phyloP scores from a whole-genome alignment of 257 asterid genomes.

The Solanum chilense region DNA sequence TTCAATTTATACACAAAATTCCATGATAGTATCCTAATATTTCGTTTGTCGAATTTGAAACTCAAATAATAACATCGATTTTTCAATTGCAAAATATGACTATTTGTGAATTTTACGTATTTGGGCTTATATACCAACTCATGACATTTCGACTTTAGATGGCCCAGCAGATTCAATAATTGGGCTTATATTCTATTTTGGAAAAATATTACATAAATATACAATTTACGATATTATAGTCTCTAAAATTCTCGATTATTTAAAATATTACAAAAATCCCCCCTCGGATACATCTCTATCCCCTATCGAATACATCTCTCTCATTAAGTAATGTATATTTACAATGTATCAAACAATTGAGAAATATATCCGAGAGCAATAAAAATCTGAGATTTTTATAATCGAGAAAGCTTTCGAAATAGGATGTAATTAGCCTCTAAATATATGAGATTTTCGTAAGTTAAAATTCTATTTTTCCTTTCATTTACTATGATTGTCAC shows the following conservation, averaged over 20 bases:
- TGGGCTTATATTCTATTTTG: background rate
- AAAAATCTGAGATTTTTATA: rapidly evolving
- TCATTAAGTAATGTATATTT: background rate
- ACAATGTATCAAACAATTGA: background rate
- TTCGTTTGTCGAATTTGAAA: background rate
- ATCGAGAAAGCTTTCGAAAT: background rate
- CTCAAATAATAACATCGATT: background rate
- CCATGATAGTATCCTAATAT: background rate
- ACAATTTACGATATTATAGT: background rate
- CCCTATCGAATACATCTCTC: background rate
- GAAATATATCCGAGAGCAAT: no score
- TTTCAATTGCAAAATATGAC: background rate
- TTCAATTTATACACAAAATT: background rate
- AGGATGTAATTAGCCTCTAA: background rate
- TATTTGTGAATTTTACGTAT: background rate
- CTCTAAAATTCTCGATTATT: no score
- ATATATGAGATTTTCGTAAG: background rate
- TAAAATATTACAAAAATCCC: no score
- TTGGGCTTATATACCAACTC: background rate
- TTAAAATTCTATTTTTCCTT: background rate
- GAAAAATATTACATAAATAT: no score
- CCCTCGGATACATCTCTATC: background rate
- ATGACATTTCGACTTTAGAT: background rate
- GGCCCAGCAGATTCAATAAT: background rate
- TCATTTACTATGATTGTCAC: no score